These are phyloP conservation scores for Canavalia gladiata DNA, from an alignment of 306 rosid genomes.

Conservation along the genomic window DNA sequence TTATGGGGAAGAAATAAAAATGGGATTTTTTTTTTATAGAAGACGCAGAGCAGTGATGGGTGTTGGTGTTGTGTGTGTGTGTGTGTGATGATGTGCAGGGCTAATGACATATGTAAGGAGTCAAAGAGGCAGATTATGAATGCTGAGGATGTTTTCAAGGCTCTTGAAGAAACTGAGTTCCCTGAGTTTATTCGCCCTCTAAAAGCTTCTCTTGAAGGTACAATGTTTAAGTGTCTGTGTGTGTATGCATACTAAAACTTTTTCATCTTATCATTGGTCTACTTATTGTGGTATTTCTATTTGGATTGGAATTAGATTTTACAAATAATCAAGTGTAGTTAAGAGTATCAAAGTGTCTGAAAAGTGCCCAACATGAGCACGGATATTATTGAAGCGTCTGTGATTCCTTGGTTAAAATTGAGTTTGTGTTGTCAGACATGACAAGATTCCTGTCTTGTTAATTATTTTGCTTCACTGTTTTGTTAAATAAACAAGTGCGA, in stretches of 20 bases:
- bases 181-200: slow-evolving; percentile 77
- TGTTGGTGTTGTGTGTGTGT: slow-evolving; percentile 30
- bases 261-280: background rate
- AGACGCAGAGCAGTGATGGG: background rate
- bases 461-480: background rate
- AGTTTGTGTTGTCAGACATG: background rate
- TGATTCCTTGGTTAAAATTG: background rate
- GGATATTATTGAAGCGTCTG: background rate
- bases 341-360: background rate
- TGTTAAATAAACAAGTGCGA: slow-evolving; percentile 18
- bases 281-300: background rate
- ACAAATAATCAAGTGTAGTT: background rate
- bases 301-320: background rate
- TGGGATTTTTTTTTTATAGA: slow-evolving; percentile 5
- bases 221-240: too few species aligned
- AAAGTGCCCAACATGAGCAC: background rate
- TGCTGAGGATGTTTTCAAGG: slow-evolving; percentile 82
- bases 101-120: slow-evolving; percentile 93
- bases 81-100: slow-evolving; percentile 56
- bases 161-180: slow-evolving; percentile 91
- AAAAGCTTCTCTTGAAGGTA: slow-evolving; percentile 75
- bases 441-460: slow-evolving; percentile 1
- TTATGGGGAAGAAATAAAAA: slow-evolving; percentile 1
- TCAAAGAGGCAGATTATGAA: slow-evolving; percentile 87
- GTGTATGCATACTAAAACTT: background rate